These are phyloP conservation scores for Nothophoma quercina DNA, from an alignment of 2,329 filamentous ascomycete species.

Conservation along the genomic window DNA sequence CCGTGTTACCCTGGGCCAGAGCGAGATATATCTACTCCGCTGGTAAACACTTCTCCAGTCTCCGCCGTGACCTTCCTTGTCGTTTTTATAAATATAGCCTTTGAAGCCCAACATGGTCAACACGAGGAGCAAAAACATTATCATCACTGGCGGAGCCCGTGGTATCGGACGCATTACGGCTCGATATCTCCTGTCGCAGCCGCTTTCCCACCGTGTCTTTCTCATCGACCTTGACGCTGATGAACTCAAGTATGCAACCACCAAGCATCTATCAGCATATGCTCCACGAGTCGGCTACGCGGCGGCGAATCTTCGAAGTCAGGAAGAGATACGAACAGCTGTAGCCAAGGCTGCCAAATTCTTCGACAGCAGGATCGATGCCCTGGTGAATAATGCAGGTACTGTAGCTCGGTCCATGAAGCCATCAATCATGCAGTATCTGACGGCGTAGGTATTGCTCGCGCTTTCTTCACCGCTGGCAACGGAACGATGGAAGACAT, in stretches of 20 bases:
- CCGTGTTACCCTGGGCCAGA: neutral
- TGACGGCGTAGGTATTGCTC: constrained; percentile 22
- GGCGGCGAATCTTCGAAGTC: constrained; percentile 50
- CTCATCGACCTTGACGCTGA: constrained; percentile 54
- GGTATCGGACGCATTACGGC: constrained; percentile 56
- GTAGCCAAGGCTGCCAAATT: constrained; percentile 50
- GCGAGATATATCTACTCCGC: too few species aligned
- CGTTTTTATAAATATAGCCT: neutral
- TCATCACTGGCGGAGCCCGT: constrained; percentile 52
- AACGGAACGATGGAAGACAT: constrained; percentile 35
- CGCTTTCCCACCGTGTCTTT: constrained; percentile 52
- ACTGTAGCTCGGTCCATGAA: neutral
- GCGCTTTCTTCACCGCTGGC: constrained; percentile 33
- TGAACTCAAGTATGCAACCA: constrained; percentile 41
- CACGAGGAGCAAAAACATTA: constrained; percentile 36
- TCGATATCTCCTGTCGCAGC: constrained; percentile 49
- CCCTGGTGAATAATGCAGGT: constrained; percentile 42
- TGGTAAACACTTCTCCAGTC: too few species aligned
- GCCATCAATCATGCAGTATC: neutral
- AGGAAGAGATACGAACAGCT: constrained; percentile 33
- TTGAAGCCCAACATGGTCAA: constrained; percentile 22
- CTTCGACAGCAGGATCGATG: constrained; percentile 42
- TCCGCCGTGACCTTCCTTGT: too few species aligned
- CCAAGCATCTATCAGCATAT: constrained; percentile 42
- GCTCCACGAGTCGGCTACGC: constrained; percentile 37